Conservation (phyloP, 2,329 filamentous ascomycete species). For the Niveomyces coronatus region DNA sequence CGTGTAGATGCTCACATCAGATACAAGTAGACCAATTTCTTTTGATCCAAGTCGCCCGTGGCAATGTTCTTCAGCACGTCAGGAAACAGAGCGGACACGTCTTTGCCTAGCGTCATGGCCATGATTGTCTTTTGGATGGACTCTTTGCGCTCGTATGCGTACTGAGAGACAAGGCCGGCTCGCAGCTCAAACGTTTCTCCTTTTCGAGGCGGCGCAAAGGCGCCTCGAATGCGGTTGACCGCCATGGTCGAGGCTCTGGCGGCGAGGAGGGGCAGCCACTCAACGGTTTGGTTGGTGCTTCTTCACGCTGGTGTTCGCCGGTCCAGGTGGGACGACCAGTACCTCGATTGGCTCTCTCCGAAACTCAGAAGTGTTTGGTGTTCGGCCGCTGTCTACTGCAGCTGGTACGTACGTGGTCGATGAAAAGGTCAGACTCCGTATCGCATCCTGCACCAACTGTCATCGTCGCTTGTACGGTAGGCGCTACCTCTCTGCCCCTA, state of each 20-base stretch:
- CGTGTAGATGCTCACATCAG: conserved; percentile 58
- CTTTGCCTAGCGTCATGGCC: conserved; percentile 98
- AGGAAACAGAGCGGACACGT: conserved; percentile 93
- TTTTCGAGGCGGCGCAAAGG: conserved; percentile 86
- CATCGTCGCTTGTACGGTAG: too few relatives aligned
- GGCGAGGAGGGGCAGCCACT: conserved; percentile 17
- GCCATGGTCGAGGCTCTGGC: conserved; percentile 52
- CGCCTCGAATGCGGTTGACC: conserved; percentile 90
- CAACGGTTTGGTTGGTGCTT: background rate
- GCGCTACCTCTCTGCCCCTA: too few relatives aligned
- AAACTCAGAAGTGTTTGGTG: too few relatives aligned
- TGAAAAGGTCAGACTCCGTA: too few relatives aligned
- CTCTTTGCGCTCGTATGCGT: conserved; percentile 98
- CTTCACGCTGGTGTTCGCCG: background rate
- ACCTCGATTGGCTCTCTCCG: background rate
- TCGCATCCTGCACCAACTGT: too few relatives aligned
- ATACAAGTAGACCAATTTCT: conserved; percentile 98
- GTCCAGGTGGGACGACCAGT: background rate
- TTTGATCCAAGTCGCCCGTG: conserved; percentile 88
- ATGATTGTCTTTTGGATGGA: conserved; percentile 99
- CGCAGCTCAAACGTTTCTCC: conserved; percentile 97
- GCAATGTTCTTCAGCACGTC: conserved; percentile 99
- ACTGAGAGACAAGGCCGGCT: conserved; percentile 92
- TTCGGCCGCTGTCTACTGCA: too few relatives aligned
- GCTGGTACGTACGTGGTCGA: too few relatives aligned